These are phyloP conservation scores for Colletotrichum karsti DNA, from an alignment of 2,329 filamentous ascomycete genomes.

Conservation along the genomic window DNA sequence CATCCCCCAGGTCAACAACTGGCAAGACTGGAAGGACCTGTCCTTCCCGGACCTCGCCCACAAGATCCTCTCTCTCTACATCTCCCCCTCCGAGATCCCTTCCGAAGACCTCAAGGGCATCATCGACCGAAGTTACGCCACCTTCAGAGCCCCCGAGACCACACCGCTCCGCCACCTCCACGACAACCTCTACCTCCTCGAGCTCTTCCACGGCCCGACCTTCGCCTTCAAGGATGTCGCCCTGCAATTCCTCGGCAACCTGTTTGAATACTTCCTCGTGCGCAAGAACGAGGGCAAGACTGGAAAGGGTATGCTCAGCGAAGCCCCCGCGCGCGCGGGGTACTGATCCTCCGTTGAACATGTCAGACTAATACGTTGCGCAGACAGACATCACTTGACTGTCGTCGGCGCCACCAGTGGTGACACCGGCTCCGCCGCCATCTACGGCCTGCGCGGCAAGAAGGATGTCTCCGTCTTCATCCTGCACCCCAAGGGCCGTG, in stretches of 20 bases:
- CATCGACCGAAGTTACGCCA: constrained; percentile 85
- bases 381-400: constrained; percentile 80
- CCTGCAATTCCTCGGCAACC: constrained; percentile 93
- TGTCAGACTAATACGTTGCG: constrained; percentile 34
- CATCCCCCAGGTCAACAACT: constrained; percentile 72
- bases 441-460: constrained; percentile 94
- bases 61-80: constrained; percentile 87
- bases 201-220: constrained; percentile 95
- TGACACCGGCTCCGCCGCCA: constrained; percentile 92
- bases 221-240: constrained; percentile 95
- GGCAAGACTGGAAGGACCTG: constrained; percentile 80
- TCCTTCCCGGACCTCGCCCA: constrained; percentile 85
- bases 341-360: background rate
- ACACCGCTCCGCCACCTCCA: constrained; percentile 84
- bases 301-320: constrained; percentile 53
- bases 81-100: constrained; percentile 85
- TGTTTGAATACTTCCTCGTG: constrained; percentile 89
- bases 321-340: background rate
- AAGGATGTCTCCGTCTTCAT: constrained; percentile 98
- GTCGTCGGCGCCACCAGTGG: constrained; percentile 89
- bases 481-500: constrained; percentile 88
- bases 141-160: constrained; percentile 82
- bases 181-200: constrained; percentile 83
- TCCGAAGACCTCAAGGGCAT: constrained; percentile 81
- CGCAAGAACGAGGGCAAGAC: constrained; percentile 76